Base-by-base conservation (phyloP, 257 asterid species). In the Fraxinus cuspidata region DNA sequence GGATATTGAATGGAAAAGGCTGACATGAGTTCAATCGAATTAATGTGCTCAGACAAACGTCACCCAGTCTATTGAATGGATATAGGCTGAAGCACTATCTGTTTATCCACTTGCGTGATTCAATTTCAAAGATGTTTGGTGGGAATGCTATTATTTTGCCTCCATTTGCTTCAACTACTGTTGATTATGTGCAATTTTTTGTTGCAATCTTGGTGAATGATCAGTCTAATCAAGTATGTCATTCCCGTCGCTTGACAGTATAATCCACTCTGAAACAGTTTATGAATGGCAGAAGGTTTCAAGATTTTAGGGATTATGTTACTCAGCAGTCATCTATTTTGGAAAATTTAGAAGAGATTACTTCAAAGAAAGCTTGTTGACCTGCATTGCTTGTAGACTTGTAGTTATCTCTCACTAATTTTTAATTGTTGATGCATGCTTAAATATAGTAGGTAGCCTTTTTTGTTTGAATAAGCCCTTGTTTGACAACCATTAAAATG, bases 51-150 rank as follows among this genome's bases (percentile, higher is more conserved):
- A n/a, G 65, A 56, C 65, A 56, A 56, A 18, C 4, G 7, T n/a
- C 78, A 74, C 80, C 15, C 65, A n/a, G 63, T 64, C 71, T 72
- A 71, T 76, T 79, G 81, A 86, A 58, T 78, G 87, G 85, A 79
- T 83, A 74, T 81, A 1, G 66, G 80, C 72, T 79, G 80, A 67
- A 75, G 68, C 78, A 79, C 77, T 56, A 74, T 76, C 71, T 74
- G 79, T 74, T 18, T 56, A 56, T 56, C 65, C 63, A 51, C 25
- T n/a, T 56, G 65, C 3, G n/a, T 7, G 65, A 56, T 56, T 23
- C 65, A 53, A 56, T 56, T 56, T 13, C 2, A 56, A 81, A 86
- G 84, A 73, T 73, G 77, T 74, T 75, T 80, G 18, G 66, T 38
- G 38, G 72, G 83, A 56, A 58, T 71, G 51, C 13, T 56, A 56